Base-by-base conservation (phyloP, 208 protist genomes). In the Trypanosomatidae sp. region DNA sequence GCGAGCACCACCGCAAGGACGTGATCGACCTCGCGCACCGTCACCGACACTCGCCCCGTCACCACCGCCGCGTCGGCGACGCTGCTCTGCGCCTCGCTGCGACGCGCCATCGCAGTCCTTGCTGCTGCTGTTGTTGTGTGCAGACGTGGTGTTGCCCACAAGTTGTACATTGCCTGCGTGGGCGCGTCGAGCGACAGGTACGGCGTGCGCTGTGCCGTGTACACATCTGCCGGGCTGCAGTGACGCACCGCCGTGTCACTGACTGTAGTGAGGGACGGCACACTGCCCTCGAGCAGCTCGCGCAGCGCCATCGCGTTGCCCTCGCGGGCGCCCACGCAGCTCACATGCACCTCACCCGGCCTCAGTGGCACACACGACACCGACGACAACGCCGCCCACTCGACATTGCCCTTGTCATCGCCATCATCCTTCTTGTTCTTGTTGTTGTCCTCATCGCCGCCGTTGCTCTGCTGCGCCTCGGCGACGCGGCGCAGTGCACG, bases 291-390 rank as follows among this genome's bases (percentile, higher is more conserved):
- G 16, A 89, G 57, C 16, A 62, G 53, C 30, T 89, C 75, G 44
- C 70, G 55, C 38, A 89, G 57, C 10, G 69, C 48, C 18, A 84
- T 35, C 24, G 40, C 43, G 38, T 86, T 89, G n/a, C 75, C 72
- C 0, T 59, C 48, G n/a, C 53, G 41, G n/a, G 62, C 43, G 25
- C 80, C 80, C 20, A 89, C 57, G 52, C 75, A 89, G 62, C 80
- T 86, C 15, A 89, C 65, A 35, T 83, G 70, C 55, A 71, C 72
- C 30, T 89, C 80, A 5, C 72, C 72, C 4, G 80, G 72, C 32
- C 62, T 61, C n/a, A 89, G 64, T 28, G 43, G 56, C 16, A 88
- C 54, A 21, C 42, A 49, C 8, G 66, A 50, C 8, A 72, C 40
- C 2, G 66, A 71, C 25, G 40, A 30, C 35, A 84, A 43, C 16